These are phyloP conservation scores for Cystofilobasidium ferigula DNA, from an alignment of 768 basidiomycete genomes.

Conservation along the genomic window DNA sequence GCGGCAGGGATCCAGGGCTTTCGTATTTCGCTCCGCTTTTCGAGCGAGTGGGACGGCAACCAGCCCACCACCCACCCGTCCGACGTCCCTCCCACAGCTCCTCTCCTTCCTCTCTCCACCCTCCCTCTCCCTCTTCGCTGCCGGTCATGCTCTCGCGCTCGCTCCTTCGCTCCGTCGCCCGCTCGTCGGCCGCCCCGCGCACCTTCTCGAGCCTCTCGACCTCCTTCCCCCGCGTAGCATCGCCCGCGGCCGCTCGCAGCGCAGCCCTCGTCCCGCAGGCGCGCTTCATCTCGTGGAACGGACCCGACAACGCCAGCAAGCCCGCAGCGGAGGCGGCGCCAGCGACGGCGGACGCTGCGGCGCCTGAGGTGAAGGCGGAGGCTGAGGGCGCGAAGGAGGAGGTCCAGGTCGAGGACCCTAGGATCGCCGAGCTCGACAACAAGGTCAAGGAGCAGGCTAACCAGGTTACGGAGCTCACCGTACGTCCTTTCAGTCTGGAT, in stretches of 20 bases:
- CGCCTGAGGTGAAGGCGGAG: conserved; percentile 8
- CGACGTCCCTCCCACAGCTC: not conserved
- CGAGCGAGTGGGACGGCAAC: too few species aligned
- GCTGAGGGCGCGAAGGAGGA: conserved; percentile 27
- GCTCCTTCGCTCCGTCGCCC: conserved; percentile 13
- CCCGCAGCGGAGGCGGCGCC: not conserved
- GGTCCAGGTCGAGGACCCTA: conserved; percentile 31
- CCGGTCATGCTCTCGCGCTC: conserved; percentile 6
- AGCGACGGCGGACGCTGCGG: conserved; percentile 8
- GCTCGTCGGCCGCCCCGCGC: not conserved
- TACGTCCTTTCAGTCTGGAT: conserved; percentile 39
- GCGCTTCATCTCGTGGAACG: not conserved
- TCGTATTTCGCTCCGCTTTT: too few species aligned
- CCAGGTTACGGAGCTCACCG: conserved; percentile 63
- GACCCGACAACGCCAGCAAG: conserved; percentile 6
- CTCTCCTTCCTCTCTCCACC: not conserved
- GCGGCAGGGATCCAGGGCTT: too few species aligned
- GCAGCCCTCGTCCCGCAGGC: conserved; percentile 10
- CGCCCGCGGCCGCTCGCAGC: conserved; percentile 23
- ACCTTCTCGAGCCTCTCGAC: conserved; percentile 17
- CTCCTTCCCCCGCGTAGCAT: conserved; percentile 25
- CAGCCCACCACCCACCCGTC: not conserved
- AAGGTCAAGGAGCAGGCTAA: conserved; percentile 53
- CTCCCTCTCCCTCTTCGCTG: not conserved
- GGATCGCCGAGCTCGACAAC: conserved; percentile 55